Evolutionary conservation across 192 early-diverging fungal species (phyloP).

Genomic region (Linnemannia schmuckeri): DNA sequence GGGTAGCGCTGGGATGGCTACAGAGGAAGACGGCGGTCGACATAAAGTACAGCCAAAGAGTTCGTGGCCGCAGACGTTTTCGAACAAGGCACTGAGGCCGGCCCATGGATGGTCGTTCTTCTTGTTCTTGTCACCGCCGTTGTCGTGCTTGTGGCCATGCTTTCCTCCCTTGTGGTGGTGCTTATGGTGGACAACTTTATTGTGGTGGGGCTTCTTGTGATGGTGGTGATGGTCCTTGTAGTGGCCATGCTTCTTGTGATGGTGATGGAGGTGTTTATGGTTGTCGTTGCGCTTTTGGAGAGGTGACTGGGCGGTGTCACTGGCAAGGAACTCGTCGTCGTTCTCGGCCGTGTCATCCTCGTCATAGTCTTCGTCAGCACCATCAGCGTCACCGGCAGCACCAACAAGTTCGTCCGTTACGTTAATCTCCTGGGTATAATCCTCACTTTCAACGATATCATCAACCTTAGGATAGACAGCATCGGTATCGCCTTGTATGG

Average conservation of each 20-base stretch:
- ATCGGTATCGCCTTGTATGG: too few species aligned
- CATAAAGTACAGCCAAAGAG: constrained; percentile 24
- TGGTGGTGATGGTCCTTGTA: not conserved
- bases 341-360: not conserved
- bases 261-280: not conserved
- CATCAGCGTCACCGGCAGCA: not conserved
- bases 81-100: not conserved
- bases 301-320: not conserved
- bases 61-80: not conserved
- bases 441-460: not conserved
- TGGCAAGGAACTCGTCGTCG: not conserved
- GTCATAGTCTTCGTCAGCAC: not conserved
- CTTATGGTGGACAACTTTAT: not conserved
- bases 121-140: not conserved
- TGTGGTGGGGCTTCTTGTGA: not conserved
- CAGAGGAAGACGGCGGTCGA: constrained; percentile 4
- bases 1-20: not conserved
- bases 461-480: not conserved
- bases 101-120: constrained; percentile 4
- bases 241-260: constrained; percentile 4
- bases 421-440: not conserved
- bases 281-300: not conserved
- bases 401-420: not conserved
- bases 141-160: not conserved
- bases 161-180: not conserved